Base-by-base conservation (phyloP, 2,329 filamentous ascomycete genomes). In the Leptosphaerulina australis region DNA sequence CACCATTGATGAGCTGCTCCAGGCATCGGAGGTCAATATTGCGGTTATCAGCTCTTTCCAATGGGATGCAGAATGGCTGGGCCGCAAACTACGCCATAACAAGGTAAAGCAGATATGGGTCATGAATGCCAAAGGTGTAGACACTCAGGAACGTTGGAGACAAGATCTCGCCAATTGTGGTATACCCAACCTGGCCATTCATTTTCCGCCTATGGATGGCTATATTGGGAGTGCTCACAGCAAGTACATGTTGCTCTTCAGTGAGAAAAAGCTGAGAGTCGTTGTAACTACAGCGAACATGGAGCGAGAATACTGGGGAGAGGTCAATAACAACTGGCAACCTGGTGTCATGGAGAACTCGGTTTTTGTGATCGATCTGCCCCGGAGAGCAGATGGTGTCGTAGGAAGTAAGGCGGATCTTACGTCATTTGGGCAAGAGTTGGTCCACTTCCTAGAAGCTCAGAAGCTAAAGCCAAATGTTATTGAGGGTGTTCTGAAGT, bases 341-440 rank as follows among this genome's bases (percentile, higher is more conserved):
- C 59, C 65, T 15, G 69, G 63, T 3, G 59, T 70, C 5, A 58
- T 68, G 61, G 67, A 72, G 49, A 70, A 73, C 44, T 87, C 86
- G 62, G 84, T 92, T 6, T 97, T 96, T 68, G 68, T 97, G n/a
- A 92, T 99, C 58, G 94, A 99, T 68, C 82, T 97, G 7, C 93
- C 94, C 5, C 80, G 82, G 30, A 71, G 84, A 18, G 2, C 50
- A 41, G 55, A 71, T 30, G 59, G 59, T 11, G 17, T 53, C 2
- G 56, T 64, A 2, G 60, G 63, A 0, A 45, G 66, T 2, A 53
- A 62, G 8, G 63, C 71, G 6, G 60, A 72, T 10, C 55, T 75
- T 7, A 81, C 83, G 0, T 49, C 67, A 3, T 97, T 96, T 68
- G 83, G 83, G 15, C 79, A 83, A 50, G 88, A 93, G 30, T 76